Base-by-base conservation (phyloP, 2,329 filamentous ascomycete species). In the Aspergillus fumigatiaffinis region DNA sequence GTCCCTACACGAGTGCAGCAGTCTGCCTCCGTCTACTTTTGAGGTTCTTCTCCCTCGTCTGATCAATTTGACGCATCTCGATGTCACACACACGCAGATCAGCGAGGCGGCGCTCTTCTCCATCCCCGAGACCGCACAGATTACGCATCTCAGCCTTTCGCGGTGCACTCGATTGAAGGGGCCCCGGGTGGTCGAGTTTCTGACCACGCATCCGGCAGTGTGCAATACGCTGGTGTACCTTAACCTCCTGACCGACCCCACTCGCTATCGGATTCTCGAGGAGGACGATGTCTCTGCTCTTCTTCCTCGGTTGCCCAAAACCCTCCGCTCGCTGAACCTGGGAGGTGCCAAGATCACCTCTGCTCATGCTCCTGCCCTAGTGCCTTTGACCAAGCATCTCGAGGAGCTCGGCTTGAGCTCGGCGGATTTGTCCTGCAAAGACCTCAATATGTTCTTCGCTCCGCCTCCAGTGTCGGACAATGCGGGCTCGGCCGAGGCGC, bases 1-100 rank as follows among this genome's bases (percentile, higher is more conserved):
- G 17, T 91, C 88, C 32, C 80, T 94, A 55, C 90, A 94, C 76
- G 90, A 91, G 77, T 92, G 89, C 72, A 84, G 87, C 60, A 88
- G 84, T 51, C 80, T 94, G 3, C 83, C 88, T 2, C 78, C 87
- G 1, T 74, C 80, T 0, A 82, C 88, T 48, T 91, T 90, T 66
- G 87, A 90, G 66, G 80, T 78, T 2, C 77, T 93, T 17, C 78
- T 94, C 10, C 88, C 90, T n/a, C 84, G 85, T n/a, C 78, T 93
- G 50, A 72, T 79, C 26, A 80, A 82, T 54, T 77, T 92, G 54
- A 93, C 90, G 1, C 89, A 92, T 69, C 82, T 94, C 41, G 90
- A 94, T 68, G 80, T 92, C n/a, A 85, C 88, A 9, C 88, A 89
- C 63, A 92, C 90, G 1, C 84, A 87, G 63, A 85, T 94, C 65